A percentile compares a stretch with the other conserved stretches of the same genome.
Evolutionary conservation across 768 basidiomycete genomes (phyloP).

Genomic region (Xerocomus potaroensis): DNA sequence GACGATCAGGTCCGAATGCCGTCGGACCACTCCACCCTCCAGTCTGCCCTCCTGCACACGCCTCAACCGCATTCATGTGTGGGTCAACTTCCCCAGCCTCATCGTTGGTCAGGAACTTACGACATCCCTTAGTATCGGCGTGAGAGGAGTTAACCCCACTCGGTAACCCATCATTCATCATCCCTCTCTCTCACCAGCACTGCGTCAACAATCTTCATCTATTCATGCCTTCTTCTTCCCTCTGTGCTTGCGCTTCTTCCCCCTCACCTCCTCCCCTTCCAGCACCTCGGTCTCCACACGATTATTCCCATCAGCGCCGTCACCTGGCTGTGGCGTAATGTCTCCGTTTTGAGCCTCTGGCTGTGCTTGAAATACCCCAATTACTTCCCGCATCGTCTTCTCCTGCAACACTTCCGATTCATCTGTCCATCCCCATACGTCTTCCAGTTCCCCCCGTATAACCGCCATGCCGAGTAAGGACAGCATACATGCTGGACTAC

Average conservation of each 20-base stretch:
- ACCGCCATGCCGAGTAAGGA: conserved; percentile 60
- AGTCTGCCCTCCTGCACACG: neutral
- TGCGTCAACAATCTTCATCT: too few species aligned
- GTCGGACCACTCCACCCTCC: conserved; percentile 5
- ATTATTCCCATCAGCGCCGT: conserved; percentile 14
- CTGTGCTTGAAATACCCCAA: conserved; percentile 10
- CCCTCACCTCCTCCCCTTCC: conserved; percentile 11
- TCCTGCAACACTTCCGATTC: conserved; percentile 30
- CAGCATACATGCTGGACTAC: conserved; percentile 71
- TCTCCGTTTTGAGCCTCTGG: conserved; percentile 15
- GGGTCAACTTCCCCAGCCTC: too few species aligned
- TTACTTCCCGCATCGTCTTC: conserved; percentile 13
- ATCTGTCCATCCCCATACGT: conserved; percentile 74
- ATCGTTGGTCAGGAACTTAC: conserved; percentile 15
- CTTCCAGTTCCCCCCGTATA: conserved; percentile 61
- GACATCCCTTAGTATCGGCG: conserved; percentile 10
- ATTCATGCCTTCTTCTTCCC: conserved; percentile 17
- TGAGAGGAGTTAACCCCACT: conserved; percentile 12
- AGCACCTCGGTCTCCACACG: conserved; percentile 3
- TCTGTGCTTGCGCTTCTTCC: conserved; percentile 19
- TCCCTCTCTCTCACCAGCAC: too few species aligned
- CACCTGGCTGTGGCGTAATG: conserved; percentile 12
- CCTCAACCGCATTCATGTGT: neutral
- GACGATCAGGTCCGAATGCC: conserved; percentile 1
- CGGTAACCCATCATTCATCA: too few species aligned